Percentiles rank a stretch among this genome's conserved stretches.
Evolutionary conservation across 345 rosid species (phyloP).

Genomic region (Brassica rapa): DNA sequence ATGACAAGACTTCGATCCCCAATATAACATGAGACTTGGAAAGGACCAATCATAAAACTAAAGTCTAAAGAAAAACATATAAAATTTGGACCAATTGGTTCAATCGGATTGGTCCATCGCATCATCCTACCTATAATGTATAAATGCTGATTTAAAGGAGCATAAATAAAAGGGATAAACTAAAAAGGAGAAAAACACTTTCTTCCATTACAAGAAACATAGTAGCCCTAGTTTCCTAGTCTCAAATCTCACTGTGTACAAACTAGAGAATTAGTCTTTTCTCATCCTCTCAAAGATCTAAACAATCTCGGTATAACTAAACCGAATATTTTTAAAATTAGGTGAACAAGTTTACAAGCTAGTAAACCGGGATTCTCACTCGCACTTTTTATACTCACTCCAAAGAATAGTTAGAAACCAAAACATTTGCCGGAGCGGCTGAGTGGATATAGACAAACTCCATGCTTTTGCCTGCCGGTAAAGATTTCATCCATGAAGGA

Average conservation of each 20-base stretch:
- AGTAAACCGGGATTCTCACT: constrained; percentile 28
- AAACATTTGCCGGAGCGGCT: constrained; percentile 65
- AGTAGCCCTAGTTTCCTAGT: background rate
- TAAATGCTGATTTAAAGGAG: background rate
- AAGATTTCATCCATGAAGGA: constrained; percentile 72
- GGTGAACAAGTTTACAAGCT: constrained; percentile 37
- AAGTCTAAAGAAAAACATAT: background rate
- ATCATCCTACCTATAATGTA: background rate
- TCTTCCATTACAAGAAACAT: constrained; percentile 12
- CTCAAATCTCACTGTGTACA: constrained; percentile 12
- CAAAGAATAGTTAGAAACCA: constrained; percentile 64
- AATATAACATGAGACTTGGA: background rate
- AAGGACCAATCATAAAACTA: background rate
- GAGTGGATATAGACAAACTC: constrained; percentile 88
- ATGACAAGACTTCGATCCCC: background rate
- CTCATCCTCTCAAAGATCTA: constrained; percentile 14
- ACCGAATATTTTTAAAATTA: background rate
- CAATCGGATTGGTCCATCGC: background rate
- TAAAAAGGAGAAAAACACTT: background rate
- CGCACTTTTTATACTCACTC: constrained; percentile 44
- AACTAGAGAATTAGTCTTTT: constrained; percentile 6
- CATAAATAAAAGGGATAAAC: background rate
- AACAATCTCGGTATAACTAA: constrained; percentile 1
- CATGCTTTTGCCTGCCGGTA: constrained; percentile 71
- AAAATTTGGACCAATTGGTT: background rate